These are phyloP conservation scores for Kluyveromyces sp. DNA, from an alignment of 1,139 yeast genomes.

Conservation along the genomic window DNA sequence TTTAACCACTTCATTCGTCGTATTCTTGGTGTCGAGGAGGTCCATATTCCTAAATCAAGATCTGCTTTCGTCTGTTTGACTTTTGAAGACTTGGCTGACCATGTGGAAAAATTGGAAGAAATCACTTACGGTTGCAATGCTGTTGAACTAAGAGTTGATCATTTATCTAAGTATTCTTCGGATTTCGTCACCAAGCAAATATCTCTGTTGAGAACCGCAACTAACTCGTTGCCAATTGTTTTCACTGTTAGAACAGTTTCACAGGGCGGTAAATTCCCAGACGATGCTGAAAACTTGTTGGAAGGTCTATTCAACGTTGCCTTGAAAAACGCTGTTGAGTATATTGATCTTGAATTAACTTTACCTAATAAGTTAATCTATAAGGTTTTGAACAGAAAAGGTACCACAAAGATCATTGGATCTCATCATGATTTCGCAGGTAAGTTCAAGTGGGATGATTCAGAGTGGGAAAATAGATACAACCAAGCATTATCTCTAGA, in stretches of 20 bases:
- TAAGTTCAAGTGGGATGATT: slow-evolving; percentile 51
- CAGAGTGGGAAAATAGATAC: slow-evolving; percentile 70
- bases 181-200: slow-evolving; percentile 67
- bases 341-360: slow-evolving; percentile 46
- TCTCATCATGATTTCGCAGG: slow-evolving; percentile 73
- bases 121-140: slow-evolving; percentile 68
- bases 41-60: slow-evolving; percentile 43
- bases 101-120: slow-evolving; percentile 41
- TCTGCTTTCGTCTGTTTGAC: slow-evolving; percentile 73
- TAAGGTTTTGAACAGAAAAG: slow-evolving; percentile 40
- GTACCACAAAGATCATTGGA: slow-evolving; percentile 66
- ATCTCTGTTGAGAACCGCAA: slow-evolving; percentile 54
- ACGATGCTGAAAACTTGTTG: slow-evolving; percentile 41
- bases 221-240: slow-evolving; percentile 63
- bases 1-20: slow-evolving; percentile 51
- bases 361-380: slow-evolving; percentile 32
- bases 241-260: slow-evolving; percentile 69
- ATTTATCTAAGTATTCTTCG: slow-evolving; percentile 43
- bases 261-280: slow-evolving; percentile 80
- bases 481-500: slow-evolving; percentile 57
- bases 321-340: slow-evolving; percentile 57
- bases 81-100: slow-evolving; percentile 45
- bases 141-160: slow-evolving; percentile 76
- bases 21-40: slow-evolving; percentile 51
- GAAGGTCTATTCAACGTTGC: slow-evolving; percentile 52